phyloP scores from a whole-genome alignment of 2,329 filamentous ascomycete species.

The Pestalotiopsis sp. region DNA sequence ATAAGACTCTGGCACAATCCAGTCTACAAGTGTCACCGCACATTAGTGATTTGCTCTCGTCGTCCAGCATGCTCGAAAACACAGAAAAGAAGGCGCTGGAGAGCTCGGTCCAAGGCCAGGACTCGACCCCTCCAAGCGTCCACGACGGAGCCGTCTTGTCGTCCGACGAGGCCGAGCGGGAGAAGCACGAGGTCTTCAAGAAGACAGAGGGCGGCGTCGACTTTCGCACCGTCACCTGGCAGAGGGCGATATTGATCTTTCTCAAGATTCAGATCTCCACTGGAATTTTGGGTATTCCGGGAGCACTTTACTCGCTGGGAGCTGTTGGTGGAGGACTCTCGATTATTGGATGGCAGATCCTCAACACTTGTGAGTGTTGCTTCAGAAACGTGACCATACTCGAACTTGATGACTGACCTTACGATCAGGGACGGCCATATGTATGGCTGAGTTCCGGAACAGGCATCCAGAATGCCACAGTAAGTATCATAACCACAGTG shows the following conservation, averaged over 20 bases:
- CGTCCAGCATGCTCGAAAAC: background rate
- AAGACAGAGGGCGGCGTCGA: slow-evolving; percentile 49
- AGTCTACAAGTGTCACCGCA: background rate
- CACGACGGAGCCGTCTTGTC: background rate
- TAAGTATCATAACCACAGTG: background rate
- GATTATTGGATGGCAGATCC: slow-evolving; percentile 25
- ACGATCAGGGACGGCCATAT: slow-evolving; percentile 38
- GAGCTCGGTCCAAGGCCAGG: background rate
- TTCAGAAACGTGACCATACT: too few relatives aligned
- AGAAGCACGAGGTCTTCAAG: slow-evolving; percentile 50
- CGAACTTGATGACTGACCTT: slow-evolving; percentile 15
- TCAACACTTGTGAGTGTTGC: slow-evolving; percentile 25
- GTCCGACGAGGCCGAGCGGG: slow-evolving; percentile 17
- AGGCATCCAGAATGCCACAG: slow-evolving; percentile 39
- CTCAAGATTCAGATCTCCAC: slow-evolving; percentile 43
- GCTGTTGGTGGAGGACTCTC: slow-evolving; percentile 26
- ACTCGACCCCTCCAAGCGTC: slow-evolving; percentile 4
- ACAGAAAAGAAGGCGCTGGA: background rate
- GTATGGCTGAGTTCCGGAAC: slow-evolving; percentile 39
- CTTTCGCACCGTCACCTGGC: slow-evolving; percentile 57
- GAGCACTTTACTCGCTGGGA: slow-evolving; percentile 27
- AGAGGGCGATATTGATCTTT: slow-evolving; percentile 53
- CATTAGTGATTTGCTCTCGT: background rate
- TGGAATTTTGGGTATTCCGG: slow-evolving; percentile 27
- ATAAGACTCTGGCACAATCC: background rate